Percentiles rank a stretch among this genome's conserved stretches.
phyloP scores from a whole-genome alignment of 2,329 filamentous ascomycete genomes.

The Alternaria postmessia region DNA sequence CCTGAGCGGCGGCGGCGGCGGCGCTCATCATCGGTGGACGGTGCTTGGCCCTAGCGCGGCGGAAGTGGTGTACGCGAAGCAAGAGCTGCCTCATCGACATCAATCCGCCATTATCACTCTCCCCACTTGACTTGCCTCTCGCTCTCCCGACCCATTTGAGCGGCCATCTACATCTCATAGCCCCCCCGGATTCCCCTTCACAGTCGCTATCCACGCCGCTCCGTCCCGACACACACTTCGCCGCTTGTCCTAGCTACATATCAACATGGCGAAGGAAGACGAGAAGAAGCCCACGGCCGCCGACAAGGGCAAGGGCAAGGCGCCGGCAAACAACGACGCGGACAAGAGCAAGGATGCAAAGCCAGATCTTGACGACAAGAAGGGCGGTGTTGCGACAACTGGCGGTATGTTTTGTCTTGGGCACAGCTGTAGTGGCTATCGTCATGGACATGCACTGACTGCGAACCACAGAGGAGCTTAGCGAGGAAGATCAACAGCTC shows the following conservation, averaged over 20 bases:
- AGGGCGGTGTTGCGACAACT: constrained; percentile 72
- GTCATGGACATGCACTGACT: constrained; percentile 33
- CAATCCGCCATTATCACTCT: constrained; percentile 31
- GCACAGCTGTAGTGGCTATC: constrained; percentile 18
- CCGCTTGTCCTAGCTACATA: constrained; percentile 47
- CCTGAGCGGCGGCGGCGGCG: neutral
- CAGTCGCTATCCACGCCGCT: constrained; percentile 20
- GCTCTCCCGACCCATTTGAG: constrained; percentile 19
- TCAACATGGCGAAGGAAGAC: constrained; percentile 89
- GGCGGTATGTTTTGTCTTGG: constrained; percentile 55
- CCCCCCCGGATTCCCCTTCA: constrained; percentile 1
- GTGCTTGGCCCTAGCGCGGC: constrained; percentile 34
- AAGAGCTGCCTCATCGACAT: constrained; percentile 45
- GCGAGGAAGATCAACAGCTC: constrained; percentile 96
- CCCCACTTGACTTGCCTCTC: constrained; percentile 21
- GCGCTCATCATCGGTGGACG: constrained; percentile 29
- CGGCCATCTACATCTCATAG: constrained; percentile 2
- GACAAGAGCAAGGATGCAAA: constrained; percentile 65
- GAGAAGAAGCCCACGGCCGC: constrained; percentile 81
- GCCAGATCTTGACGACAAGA: constrained; percentile 80
- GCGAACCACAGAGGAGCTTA: constrained; percentile 80
- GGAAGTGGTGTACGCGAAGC: constrained; percentile 23
- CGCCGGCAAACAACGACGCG: constrained; percentile 69
- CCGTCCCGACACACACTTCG: constrained; percentile 34
- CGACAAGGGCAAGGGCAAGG: constrained; percentile 98